Conservation (phyloP, 2,329 filamentous ascomycete genomes). For the Domatiomyces catenatus region DNA sequence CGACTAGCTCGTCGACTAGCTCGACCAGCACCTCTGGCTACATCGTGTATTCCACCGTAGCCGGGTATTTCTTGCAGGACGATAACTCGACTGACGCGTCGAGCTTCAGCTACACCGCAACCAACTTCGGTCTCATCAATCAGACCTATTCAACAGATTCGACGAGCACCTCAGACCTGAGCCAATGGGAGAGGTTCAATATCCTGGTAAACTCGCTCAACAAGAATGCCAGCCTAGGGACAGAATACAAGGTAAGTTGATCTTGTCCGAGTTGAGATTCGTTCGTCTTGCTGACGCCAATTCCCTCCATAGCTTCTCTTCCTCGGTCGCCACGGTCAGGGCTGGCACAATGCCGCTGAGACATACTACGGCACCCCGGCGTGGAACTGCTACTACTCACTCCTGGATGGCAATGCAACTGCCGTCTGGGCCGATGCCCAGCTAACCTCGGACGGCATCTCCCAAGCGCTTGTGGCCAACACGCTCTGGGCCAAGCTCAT, state of each 20-base stretch:
- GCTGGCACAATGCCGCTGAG: constrained; percentile 47
- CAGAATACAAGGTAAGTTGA: constrained; percentile 29
- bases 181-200: constrained; percentile 42
- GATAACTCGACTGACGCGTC: constrained; percentile 32
- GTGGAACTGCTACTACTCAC: constrained; percentile 49
- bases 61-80: constrained; percentile 37
- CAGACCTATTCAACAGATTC: constrained; percentile 30
- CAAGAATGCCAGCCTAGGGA: constrained; percentile 21
- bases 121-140: constrained; percentile 36
- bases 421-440: constrained; percentile 43
- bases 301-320: constrained; percentile 30
- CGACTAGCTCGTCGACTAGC: no score
- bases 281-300: neutral
- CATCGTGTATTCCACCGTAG: constrained; percentile 25
- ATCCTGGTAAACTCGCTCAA: constrained; percentile 35
- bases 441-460: constrained; percentile 36
- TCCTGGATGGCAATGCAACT: constrained; percentile 41
- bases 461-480: constrained; percentile 35
- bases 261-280: neutral
- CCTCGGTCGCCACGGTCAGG: constrained; percentile 46
- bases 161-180: constrained; percentile 23
- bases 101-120: constrained; percentile 33
- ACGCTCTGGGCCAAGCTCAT: constrained; percentile 37
- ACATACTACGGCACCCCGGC: constrained; percentile 40
- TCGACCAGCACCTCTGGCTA: neutral